Conservation (phyloP, 441 rosid species). For the Breynia disticha region DNA sequence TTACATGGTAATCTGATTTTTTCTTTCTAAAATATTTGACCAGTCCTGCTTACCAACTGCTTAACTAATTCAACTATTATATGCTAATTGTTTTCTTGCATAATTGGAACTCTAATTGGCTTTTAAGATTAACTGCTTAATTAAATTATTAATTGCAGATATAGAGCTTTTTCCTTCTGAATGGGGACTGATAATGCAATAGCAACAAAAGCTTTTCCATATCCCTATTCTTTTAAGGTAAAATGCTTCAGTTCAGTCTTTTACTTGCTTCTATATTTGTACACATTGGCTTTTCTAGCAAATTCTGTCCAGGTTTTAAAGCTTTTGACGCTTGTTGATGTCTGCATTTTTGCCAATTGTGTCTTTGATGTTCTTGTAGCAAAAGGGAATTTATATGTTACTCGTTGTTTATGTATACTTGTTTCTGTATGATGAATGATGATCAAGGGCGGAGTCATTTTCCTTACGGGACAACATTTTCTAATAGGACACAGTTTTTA, state of each 20-base stretch:
- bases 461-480: too few relatives aligned
- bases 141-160: conserved; percentile 15
- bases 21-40: too few relatives aligned
- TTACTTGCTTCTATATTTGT: neutral
- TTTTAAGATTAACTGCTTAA: too few relatives aligned
- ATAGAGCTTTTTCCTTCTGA: conserved; percentile 18
- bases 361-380: neutral
- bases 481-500: too few relatives aligned
- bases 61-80: neutral
- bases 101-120: neutral
- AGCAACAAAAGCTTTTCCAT: conserved; percentile 26
- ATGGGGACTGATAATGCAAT: conserved; percentile 51
- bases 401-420: neutral
- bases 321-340: neutral
- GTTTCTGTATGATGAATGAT: neutral
- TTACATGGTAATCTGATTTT: too few relatives aligned
- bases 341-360: neutral
- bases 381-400: too few relatives aligned
- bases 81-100: neutral
- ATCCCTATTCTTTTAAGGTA: conserved; percentile 49
- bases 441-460: neutral
- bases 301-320: neutral
- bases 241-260: neutral
- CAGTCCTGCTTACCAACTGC: too few relatives aligned
- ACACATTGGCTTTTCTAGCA: neutral